Base-by-base conservation (phyloP, 495 filamentous ascomycete genomes). In the Clavariopsis aquatica region DNA sequence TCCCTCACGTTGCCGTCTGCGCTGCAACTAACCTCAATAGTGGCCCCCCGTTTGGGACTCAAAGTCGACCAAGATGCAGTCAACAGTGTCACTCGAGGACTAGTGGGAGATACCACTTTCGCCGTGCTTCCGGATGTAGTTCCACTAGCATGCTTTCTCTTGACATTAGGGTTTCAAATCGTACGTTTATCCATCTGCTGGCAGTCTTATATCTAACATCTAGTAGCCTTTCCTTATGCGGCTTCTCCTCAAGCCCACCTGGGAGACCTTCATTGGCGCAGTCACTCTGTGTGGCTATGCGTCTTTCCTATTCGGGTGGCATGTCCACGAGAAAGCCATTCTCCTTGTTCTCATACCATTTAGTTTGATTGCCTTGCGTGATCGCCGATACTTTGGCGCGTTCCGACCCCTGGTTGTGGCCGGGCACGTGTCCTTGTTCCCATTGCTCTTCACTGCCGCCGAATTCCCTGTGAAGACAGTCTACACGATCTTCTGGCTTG, bases 221-320 rank as follows among this genome's bases (percentile, higher is more conserved):
- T 19, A 13, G 1, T 59, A 87, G 85, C 74, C 93, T 57, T 87
- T 87, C 19, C 79, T 98, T 12, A 74, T 90, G 57, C 95, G 91
- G 72, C 85, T 98, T 38, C 96, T 94, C 79, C 59, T 85, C 17
- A 80, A 81, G 46, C 93, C 93, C 7, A 90, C 85, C 17, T 95
- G 89, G 86, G 88, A 95, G 27, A 89, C 81, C 27, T 98, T 98
- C 74, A 79, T 97, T 53, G 91, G 91, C 9, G 89, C 91, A 4
- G 80, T 97, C 17, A 97, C 92, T 1, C 86, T 97, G n/a, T 97
- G 93, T 70, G 94, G 90, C 54, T 98, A 96, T 69, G 90, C 93
- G 0, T 96, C 94, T 0, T 98, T 98, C 78, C 82, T 98, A 22
- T 97, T 98, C 62, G 93, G 94, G 53, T 98, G 94, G 94, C 94